Conservation (phyloP, 2,329 filamentous ascomycete species). For the Aspergillus puulaauensis region DNA sequence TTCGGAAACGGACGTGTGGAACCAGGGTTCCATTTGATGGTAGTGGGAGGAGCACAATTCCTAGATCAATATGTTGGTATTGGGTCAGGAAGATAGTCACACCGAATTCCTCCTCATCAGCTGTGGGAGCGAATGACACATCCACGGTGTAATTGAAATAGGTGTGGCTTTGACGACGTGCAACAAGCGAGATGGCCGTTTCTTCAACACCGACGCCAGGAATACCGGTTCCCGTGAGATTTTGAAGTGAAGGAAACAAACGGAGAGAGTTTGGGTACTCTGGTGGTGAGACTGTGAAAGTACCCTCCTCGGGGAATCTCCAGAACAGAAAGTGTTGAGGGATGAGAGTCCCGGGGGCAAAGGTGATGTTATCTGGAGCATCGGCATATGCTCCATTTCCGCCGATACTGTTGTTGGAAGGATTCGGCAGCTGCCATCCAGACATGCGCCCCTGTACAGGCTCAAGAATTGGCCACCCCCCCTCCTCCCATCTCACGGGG, state of each 20-base stretch:
- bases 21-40: background rate
- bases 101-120: constrained; percentile 17
- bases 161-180: constrained; percentile 19
- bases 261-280: constrained; percentile 47
- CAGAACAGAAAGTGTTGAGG: constrained; percentile 59
- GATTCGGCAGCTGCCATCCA: constrained; percentile 10
- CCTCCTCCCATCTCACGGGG: constrained; percentile 49
- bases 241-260: constrained; percentile 51
- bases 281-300: constrained; percentile 48
- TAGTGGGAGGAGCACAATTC: constrained; percentile 9
- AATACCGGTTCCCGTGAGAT: constrained; percentile 50
- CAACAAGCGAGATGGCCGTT: constrained; percentile 5
- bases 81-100: constrained; percentile 20
- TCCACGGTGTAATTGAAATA: constrained; percentile 20
- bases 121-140: constrained; percentile 6
- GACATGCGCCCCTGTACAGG: constrained; percentile 16
- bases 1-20: constrained; percentile 2
- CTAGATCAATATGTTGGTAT: constrained; percentile 21
- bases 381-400: constrained; percentile 30
- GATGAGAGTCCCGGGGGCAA: constrained; percentile 45
- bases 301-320: constrained; percentile 48
- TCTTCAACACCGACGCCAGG: background rate
- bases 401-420: background rate
- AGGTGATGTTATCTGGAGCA: constrained; percentile 49
- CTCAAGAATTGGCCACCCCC: constrained; percentile 47